Evolutionary conservation across 352 stramenopile species (phyloP), one percentile per base, ranked within the genome.

Genomic region (Phytophthora tubulina): DNA sequence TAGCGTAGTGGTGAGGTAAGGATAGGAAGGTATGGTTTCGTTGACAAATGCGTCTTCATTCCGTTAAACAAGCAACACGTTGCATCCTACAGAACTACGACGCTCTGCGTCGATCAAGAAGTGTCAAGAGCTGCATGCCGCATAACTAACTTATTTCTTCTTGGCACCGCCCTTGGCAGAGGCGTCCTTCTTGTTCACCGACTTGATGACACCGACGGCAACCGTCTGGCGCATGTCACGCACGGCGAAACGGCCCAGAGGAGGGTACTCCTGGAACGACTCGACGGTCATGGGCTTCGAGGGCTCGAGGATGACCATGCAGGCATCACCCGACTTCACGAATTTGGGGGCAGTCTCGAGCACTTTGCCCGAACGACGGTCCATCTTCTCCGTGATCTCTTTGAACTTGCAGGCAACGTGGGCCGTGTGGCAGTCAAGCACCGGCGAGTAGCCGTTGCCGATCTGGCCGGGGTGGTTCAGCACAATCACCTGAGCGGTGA

Each of bases 381-480:
- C 97, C 79, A 99, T 97, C 88, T 98, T 99, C 75, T 98, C 82
- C 58, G 91, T 95, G 75, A 99, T 98, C 61, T 89, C 73, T 62
- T 84, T 86, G 79, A 99, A 98, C 75, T 92, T 96, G 86, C 97
- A 99, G 17, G 97, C 92, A 75, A 99, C 94, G 78, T 99, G 97
- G 7, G 95, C 90, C 33, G 97, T 99, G 88, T 99, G 97, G 84
- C 97, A 99, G 85, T 99, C 96, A 17, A 99, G 79, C 31, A 99
- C 90, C 4, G 97, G 97, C 42, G 82, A 92, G 88, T 99, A 99
- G 33, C 97, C 97, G 52, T 91, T 83, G 41, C 68, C 66, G 77
- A 99, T 99, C 72, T 97, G 83, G 49, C 91, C 94, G 33, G 95
- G 88, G 84, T 99, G 94, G 80, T 99, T 98, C 81, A 99, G 94